Evolutionary conservation across 2,329 filamentous ascomycete genomes (phyloP).

Genomic region (Nemania sp.): DNA sequence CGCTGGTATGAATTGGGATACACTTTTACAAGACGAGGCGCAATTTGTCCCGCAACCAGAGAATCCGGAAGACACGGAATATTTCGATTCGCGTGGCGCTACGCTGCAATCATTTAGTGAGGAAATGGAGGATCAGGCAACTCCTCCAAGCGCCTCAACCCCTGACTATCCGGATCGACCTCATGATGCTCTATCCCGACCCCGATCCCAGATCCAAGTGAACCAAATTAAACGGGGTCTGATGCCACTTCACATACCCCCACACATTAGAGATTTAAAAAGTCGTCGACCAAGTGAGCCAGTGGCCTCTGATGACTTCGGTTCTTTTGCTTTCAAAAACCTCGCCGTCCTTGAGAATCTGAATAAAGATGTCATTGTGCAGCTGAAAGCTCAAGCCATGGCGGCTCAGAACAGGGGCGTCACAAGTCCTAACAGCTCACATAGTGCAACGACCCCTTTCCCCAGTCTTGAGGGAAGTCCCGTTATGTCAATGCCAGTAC

Average conservation of each 20-base stretch:
- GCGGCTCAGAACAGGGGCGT: conserved; percentile 62
- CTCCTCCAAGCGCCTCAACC: conserved; percentile 71
- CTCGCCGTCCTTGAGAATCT: conserved; percentile 94
- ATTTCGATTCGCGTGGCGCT: conserved; percentile 90
- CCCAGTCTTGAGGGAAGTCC: conserved; percentile 84
- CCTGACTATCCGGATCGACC: conserved; percentile 85
- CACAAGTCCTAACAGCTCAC: conserved; percentile 48
- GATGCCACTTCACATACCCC: conserved; percentile 95
- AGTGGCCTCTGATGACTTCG: conserved; percentile 87
- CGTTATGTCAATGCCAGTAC: conserved; percentile 75
- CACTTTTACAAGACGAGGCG: conserved; percentile 89
- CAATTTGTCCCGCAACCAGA: conserved; percentile 92
- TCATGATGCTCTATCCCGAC: conserved; percentile 89
- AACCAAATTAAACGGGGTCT: conserved; percentile 86
- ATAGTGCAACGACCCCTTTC: conserved; percentile 59
- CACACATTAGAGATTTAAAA: conserved; percentile 90
- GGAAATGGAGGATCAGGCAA: conserved; percentile 87
- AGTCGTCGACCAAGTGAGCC: conserved; percentile 89
- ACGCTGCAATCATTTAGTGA: conserved; percentile 91
- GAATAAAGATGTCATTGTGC: conserved; percentile 98
- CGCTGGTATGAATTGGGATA: conserved; percentile 82
- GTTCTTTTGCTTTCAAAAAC: conserved; percentile 96
- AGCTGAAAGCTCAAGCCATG: conserved; percentile 87
- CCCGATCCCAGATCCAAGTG: conserved; percentile 73
- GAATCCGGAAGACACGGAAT: conserved; percentile 96